Conservation (phyloP, 2,329 filamentous ascomycete species). For the Neofusicoccum kwambonambiense region DNA sequence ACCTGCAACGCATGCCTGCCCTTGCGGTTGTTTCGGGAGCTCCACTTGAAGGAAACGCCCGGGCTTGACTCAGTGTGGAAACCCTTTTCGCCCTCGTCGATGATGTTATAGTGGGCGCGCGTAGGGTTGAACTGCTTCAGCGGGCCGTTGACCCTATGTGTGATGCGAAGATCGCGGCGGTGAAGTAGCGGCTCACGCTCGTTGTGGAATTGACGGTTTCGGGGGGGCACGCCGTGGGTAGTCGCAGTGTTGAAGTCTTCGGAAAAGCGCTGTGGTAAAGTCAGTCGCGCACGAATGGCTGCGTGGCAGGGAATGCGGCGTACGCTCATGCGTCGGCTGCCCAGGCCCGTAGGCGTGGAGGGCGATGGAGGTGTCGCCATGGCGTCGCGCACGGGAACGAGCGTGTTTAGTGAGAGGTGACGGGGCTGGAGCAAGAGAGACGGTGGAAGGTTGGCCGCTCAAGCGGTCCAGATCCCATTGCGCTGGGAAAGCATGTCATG, state of each 20-base stretch:
- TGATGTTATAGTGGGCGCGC: constrained; percentile 33
- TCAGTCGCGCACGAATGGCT: neutral
- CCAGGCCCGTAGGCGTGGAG: neutral
- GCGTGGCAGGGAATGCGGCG: neutral
- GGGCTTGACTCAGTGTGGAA: neutral
- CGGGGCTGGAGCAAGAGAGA: neutral
- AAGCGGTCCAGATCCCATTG: neutral
- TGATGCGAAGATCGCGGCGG: constrained; percentile 24
- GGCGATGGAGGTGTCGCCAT: neutral
- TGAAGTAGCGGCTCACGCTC: constrained; percentile 29
- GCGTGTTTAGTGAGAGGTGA: no score
- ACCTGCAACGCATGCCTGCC: constrained; percentile 41
- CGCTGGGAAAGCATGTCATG: neutral
- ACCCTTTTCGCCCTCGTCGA: neutral
- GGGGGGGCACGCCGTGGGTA: constrained; percentile 15
- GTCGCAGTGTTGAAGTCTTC: constrained; percentile 1
- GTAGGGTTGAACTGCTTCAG: constrained; percentile 53
- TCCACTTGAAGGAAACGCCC: constrained; percentile 36
- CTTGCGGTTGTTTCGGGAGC: constrained; percentile 46
- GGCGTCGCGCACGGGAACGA: neutral
- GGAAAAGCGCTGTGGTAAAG: neutral
- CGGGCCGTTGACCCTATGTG: constrained; percentile 38
- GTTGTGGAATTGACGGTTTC: constrained; percentile 30
- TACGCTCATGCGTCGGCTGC: neutral
- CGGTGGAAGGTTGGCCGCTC: neutral